phyloP scores from a whole-genome alignment of 1,139 yeast genomes.

The Taphrina communis region DNA sequence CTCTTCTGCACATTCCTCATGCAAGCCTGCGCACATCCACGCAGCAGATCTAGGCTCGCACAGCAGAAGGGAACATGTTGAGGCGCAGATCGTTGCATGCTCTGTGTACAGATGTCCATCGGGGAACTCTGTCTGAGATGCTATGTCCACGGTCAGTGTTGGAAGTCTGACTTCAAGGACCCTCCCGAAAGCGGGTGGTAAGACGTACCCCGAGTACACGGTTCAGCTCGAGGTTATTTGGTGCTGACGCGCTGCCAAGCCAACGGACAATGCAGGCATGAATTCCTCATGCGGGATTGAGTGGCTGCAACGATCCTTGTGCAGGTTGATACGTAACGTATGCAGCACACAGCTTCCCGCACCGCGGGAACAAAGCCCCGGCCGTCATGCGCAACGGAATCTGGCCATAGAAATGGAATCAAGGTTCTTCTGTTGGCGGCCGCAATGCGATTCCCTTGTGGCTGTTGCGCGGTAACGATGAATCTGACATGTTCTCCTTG shows the following conservation, averaged over 20 bases:
- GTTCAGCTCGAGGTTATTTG: background rate
- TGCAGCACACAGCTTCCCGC: background rate
- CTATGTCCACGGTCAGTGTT: background rate
- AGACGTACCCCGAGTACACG: background rate
- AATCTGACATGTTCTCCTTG: slow-evolving; percentile 8
- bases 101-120: too few species aligned
- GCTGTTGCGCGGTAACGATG: background rate
- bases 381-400: background rate
- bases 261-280: background rate
- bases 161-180: background rate
- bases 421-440: slow-evolving; percentile 7
- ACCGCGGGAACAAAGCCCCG: background rate
- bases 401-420: background rate
- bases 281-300: slow-evolving; percentile 1
- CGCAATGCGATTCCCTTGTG: slow-evolving; percentile 6
- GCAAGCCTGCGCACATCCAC: slow-evolving; percentile 52
- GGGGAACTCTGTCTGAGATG: background rate
- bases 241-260: background rate
- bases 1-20: slow-evolving; percentile 12
- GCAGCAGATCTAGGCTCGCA: slow-evolving; percentile 85
- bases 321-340: background rate
- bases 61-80: slow-evolving; percentile 63
- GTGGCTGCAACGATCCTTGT: slow-evolving; percentile 8
- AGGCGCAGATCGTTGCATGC: background rate
- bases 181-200: background rate